Evolutionary conservation across 352 stramenopile species (phyloP), one percentile per base, ranked within the genome.

Genomic region (Plasmopara halstedii): DNA sequence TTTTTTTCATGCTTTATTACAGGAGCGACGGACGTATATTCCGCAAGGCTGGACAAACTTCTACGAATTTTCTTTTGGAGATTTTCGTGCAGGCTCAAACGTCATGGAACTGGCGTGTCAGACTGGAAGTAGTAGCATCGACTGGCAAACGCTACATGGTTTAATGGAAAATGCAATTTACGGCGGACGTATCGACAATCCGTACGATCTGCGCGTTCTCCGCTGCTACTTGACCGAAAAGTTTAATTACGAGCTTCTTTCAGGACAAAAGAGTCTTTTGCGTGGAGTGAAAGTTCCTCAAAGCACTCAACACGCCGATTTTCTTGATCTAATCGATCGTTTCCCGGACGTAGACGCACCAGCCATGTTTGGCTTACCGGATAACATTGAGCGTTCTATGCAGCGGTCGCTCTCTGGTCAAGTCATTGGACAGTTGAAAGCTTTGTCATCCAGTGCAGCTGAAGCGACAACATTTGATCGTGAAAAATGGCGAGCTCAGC

Each of bases 141-240:
- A 97, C 65, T 98, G 88, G 87, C 56, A 66, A 19, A 83, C 83
- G n/a, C 67, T 98, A 14, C 86, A 96, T 27, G 91, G 92, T 0
- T 57, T 98, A 19, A 97, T 98, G 85, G 90, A 97, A 64, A 96
- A 97, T 42, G 86, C 87, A 7, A 96, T 98, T 31, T 98, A 98
- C 54, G 94, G 94, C 21, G 90, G 93, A 3, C 81, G 94, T 11
- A 79, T 98, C 15, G 90, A 97, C 56, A 97, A 97, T 36, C 75
- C 77, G 35, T 96, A 95, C 56, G 94, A 98, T 37, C 46, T 96
- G 14, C 71, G 86, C 1, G 94, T 98, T 0, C 63, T 98, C 14
- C 72, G 77, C 6, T 86, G 72, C 26, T 96, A 96, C 37, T 57
- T 98, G 22, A 50, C 50, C 15, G 65, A 85, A 33, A 96, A 93